Conservation (phyloP, 1,139 yeast genomes). For the Blastobotrys persicus region DNA sequence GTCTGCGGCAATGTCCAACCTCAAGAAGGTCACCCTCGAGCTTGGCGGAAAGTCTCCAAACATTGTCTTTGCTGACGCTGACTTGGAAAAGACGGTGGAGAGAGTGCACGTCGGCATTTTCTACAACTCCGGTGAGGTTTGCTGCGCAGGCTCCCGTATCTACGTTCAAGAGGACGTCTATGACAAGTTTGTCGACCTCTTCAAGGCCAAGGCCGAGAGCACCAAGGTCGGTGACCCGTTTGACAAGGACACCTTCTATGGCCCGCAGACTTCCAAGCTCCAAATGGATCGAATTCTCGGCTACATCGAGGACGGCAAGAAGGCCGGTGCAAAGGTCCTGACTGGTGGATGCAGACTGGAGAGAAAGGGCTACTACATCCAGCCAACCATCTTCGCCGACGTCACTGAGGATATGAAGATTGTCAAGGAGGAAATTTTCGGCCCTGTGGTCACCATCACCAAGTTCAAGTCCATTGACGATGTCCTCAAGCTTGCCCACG, state of each 20-base stretch:
- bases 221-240: constrained; percentile 34
- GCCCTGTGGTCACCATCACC: constrained; percentile 76
- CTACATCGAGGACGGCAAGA: constrained; percentile 65
- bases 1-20: constrained; percentile 62
- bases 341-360: constrained; percentile 54
- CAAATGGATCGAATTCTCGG: constrained; percentile 67
- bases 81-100: constrained; percentile 59
- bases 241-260: constrained; percentile 56
- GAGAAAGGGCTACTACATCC: constrained; percentile 71
- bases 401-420: constrained; percentile 61
- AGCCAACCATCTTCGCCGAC: constrained; percentile 69
- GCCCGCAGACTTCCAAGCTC: constrained; percentile 72
- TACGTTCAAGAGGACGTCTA: constrained; percentile 74
- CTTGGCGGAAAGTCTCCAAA: constrained; percentile 86
- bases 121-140: constrained; percentile 83
- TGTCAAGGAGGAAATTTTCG: constrained; percentile 74
- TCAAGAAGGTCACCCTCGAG: constrained; percentile 80
- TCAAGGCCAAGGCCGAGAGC: constrained; percentile 54
- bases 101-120: constrained; percentile 60
- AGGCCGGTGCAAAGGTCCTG: constrained; percentile 77
- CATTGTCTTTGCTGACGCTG: constrained; percentile 70
- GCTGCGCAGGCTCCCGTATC: constrained; percentile 83
- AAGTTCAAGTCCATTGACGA: constrained; percentile 71
- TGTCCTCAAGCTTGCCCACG: constrained; percentile 67
- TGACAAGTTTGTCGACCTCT: constrained; percentile 58